phyloP scores from a whole-genome alignment of 1,284 basidiomycete genomes.

The Heterobasidion irregulare region DNA sequence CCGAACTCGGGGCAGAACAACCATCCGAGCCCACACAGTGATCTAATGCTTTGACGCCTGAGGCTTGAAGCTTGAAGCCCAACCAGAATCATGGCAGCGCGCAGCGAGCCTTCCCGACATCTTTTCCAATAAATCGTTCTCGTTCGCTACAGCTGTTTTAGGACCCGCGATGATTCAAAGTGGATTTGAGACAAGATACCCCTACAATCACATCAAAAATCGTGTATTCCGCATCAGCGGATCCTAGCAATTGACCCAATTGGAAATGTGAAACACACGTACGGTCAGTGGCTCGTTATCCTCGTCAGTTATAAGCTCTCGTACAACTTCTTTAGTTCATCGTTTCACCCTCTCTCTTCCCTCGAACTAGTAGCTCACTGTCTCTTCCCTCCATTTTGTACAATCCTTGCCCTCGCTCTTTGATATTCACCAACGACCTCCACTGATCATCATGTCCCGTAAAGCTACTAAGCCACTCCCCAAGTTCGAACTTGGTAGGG shows the following conservation, averaged over 20 bases:
- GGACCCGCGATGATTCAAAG: not conserved
- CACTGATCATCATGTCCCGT: conserved; percentile 2
- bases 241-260: not conserved
- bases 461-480: conserved; percentile 39
- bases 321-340: not conserved
- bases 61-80: too few species aligned
- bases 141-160: not conserved
- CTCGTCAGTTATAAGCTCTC: too few species aligned
- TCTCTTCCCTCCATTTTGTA: not conserved
- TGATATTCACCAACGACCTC: not conserved
- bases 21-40: too few species aligned
- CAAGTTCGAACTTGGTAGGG: conserved; percentile 59
- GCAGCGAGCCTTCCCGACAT: too few species aligned
- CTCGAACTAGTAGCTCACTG: not conserved
- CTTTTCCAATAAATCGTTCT: too few species aligned
- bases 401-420: not conserved
- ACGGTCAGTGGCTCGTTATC: not conserved
- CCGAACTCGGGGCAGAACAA: too few species aligned
- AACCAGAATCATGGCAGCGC: too few species aligned
- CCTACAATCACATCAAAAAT: not conserved
- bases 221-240: not conserved
- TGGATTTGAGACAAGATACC: too few species aligned
- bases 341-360: not conserved
- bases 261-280: not conserved
- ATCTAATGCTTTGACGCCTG: too few species aligned